Conservation (phyloP, 257 asterid species). For the Thymus quinquecostatus region DNA sequence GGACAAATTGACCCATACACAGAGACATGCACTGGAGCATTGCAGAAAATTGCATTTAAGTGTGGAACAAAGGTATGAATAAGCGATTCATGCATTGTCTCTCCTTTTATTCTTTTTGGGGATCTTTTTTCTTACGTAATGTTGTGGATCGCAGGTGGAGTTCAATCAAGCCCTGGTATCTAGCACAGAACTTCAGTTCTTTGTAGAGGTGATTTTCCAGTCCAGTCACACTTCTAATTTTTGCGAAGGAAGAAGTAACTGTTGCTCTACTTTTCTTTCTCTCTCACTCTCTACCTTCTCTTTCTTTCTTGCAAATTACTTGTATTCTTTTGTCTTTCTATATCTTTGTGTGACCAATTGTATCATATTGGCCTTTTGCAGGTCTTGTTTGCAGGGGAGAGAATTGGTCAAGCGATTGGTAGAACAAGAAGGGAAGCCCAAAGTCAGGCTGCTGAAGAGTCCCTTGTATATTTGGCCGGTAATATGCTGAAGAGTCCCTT, state of each 20-base stretch:
- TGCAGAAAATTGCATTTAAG: slow-evolving; percentile 81
- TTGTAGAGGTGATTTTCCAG: slow-evolving; percentile 58
- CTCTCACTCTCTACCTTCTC: not conserved
- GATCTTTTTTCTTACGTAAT: slow-evolving; percentile 29
- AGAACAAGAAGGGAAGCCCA: slow-evolving; percentile 95
- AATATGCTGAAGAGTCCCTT: slow-evolving; percentile 76
- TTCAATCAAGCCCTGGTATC: slow-evolving; percentile 58
- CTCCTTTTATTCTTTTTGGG: not conserved
- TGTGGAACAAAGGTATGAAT: slow-evolving; percentile 82
- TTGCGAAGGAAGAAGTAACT: not conserved
- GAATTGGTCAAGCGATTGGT: slow-evolving; percentile 84
- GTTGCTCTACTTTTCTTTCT: slow-evolving; percentile 5
- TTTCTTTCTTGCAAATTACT: slow-evolving; percentile 18
- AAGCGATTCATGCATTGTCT: slow-evolving; percentile 23
- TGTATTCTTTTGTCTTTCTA: slow-evolving; percentile 10
- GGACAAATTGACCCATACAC: slow-evolving; percentile 72
- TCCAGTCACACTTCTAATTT: not conserved
- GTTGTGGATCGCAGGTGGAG: slow-evolving; percentile 71
- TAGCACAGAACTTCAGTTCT: slow-evolving; percentile 65
- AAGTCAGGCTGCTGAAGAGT: slow-evolving; percentile 73
- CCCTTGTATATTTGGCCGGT: slow-evolving; percentile 89
- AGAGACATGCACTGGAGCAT: slow-evolving; percentile 66
- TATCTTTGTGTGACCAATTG: slow-evolving; percentile 4
- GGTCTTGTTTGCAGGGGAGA: slow-evolving; percentile 91
- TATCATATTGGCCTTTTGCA: slow-evolving; percentile 41